Evolutionary conservation across 495 filamentous ascomycete species (phyloP), one percentile per base, ranked within the genome.

Genomic region (Neurospora sp.): DNA sequence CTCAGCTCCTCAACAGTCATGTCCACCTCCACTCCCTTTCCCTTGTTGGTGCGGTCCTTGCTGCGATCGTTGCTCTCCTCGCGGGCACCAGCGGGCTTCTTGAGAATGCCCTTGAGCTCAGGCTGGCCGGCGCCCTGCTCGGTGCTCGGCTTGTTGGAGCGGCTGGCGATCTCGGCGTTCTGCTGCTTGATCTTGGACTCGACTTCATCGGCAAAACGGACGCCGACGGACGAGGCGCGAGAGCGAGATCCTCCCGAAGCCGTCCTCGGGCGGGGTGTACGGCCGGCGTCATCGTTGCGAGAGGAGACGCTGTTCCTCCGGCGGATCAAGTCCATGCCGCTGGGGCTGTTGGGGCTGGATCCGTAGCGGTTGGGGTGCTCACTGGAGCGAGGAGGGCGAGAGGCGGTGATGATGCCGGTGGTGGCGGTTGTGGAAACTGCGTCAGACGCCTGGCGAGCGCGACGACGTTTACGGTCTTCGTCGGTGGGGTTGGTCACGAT

Each of bases 81-180:
- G 48, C n/a, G 4, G 54, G 40, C 27, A 62, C 54, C 54, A 44
- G 59, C 42, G 12, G 72, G 35, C 20, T 73, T 75, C 78, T 82
- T 82, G 18, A 82, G 76, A 69, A 82, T 82, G 23, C 78, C 72
- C 76, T 82, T 82, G 40, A 77, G 62, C 35, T 48, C 54, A 3
- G 27, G 12, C 48, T 59, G 48, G 37, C 11, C 70, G 69, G 42
- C 20, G 3, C 71, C 73, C 35, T 44, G 72, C 69, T 69, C 73
- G 7, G 69, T 27, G 40, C 48, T 73, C n/a, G 78, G 74, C 75
- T 46, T 83, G 77, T 12, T 76, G 76, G 72, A 75, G 46, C 70
- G 78, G 69, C 71, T 80, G 46, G 82, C 78, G 71, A 85, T 85
- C 77, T 80, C 78, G 37, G 81, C 78, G 54, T 83, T 81, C 16